These are phyloP conservation scores for Striga hermonthica DNA, from an alignment of 305 asterid genomes.

Conservation along the genomic window DNA sequence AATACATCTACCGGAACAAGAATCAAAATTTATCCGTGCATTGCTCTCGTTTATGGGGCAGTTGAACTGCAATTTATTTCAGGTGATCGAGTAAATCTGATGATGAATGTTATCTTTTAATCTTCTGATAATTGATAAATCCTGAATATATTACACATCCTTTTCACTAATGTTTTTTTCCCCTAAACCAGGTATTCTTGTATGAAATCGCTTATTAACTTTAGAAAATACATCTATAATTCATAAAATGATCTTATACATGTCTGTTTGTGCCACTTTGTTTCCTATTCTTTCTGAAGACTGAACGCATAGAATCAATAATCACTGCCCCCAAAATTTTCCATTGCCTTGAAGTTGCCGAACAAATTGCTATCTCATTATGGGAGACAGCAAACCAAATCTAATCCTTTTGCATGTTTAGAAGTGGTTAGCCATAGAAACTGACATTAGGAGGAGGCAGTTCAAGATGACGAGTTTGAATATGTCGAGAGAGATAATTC, in stretches of 20 bases:
- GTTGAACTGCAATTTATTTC: slow-evolving; percentile 2
- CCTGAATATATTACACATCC: slow-evolving; percentile 35
- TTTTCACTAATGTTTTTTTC: slow-evolving; percentile 28
- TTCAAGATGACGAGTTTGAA: slow-evolving; percentile 35
- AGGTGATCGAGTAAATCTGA: slow-evolving; percentile 19
- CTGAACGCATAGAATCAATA: slow-evolving; percentile 38
- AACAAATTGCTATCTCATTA: slow-evolving; percentile 37
- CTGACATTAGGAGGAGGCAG: slow-evolving; percentile 40
- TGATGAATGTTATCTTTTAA: slow-evolving; percentile 32
- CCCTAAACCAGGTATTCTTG: slow-evolving; percentile 39
- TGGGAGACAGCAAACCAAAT: slow-evolving; percentile 42
- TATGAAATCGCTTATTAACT: slow-evolving; percentile 46
- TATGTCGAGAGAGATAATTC: slow-evolving; percentile 38
- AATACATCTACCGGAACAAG: neutral
- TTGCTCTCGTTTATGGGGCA: neutral
- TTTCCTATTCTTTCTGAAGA: slow-evolving; percentile 49
- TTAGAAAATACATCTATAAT: slow-evolving; percentile 28
- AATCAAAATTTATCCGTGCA: slow-evolving; percentile 3
- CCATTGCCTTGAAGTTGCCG: slow-evolving; percentile 38
- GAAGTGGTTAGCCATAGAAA: slow-evolving; percentile 41
- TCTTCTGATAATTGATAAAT: slow-evolving; percentile 29
- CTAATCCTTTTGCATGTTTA: slow-evolving; percentile 37
- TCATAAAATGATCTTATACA: slow-evolving; percentile 34
- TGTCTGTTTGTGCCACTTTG: slow-evolving; percentile 31
- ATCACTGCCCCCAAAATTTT: slow-evolving; percentile 50